These are phyloP conservation scores for Ophiostoma perfectum DNA, from an alignment of 2,329 filamentous ascomycete species.

Conservation along the genomic window DNA sequence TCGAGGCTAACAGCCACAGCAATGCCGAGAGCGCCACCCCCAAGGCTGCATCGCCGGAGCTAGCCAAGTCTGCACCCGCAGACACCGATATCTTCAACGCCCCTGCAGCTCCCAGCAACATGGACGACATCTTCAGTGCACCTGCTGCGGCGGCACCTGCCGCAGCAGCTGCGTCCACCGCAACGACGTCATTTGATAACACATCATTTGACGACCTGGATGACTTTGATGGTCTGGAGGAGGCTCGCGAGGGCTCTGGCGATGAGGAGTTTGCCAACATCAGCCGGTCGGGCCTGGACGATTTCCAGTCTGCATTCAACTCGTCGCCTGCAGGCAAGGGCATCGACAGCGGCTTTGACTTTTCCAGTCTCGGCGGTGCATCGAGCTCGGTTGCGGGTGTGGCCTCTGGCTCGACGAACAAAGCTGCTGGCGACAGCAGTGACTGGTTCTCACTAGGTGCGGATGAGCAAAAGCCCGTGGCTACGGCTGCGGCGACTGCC, in stretches of 20 bases:
- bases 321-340: conserved; percentile 58
- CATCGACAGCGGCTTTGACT: conserved; percentile 55
- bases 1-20: conserved; percentile 16
- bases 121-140: conserved; percentile 25
- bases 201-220: conserved; percentile 65
- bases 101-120: conserved; percentile 1
- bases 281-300: conserved; percentile 63
- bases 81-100: conserved; percentile 23
- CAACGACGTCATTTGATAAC: conserved; percentile 31
- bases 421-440: conserved; percentile 46
- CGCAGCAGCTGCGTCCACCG: conserved; percentile 28
- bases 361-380: conserved; percentile 40
- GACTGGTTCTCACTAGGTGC: conserved; percentile 57
- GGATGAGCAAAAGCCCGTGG: conserved; percentile 23
- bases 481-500: conserved; percentile 31
- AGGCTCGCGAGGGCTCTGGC: conserved; percentile 72
- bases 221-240: conserved; percentile 76
- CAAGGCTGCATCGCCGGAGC: conserved; percentile 14
- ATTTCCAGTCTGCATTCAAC: conserved; percentile 79
- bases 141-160: conserved; percentile 25
- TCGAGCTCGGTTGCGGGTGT: conserved; percentile 29
- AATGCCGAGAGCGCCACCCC: conserved; percentile 10
- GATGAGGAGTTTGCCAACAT: conserved; percentile 77
- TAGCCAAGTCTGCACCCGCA: conserved; percentile 9
- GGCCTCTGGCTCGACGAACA: conserved; percentile 24